Evolutionary conservation across 1,284 basidiomycete species (phyloP), one percentile per base, ranked within the genome.

Genomic region (Austroboletus novae-zelandiae): DNA sequence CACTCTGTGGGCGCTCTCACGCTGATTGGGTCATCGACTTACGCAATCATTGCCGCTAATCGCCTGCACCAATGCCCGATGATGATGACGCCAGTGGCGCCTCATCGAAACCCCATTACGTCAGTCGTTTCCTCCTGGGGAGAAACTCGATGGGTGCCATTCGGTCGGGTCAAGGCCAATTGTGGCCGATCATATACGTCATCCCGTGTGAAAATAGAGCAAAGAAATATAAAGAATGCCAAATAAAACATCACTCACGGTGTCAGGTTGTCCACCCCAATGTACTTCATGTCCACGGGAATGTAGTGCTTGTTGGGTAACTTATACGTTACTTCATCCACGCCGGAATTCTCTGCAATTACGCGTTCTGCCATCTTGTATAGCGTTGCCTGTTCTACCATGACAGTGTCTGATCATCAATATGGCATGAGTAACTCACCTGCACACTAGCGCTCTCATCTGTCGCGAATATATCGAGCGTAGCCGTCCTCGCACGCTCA

Each of bases 301-400:
- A 96, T 81, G 68, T 23, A 96, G 67, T 96, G 94, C 73, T 94
- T 95, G 80, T 98, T 98, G 9, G 95, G 95, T 27, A 97, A 76
- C 44, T 75, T 73, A 71, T 95, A 97, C 27, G 78, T 23, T 23
- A 23, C 86, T 9, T 71, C 71, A 42, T 77, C 65, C 18, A 97
- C 77, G 4, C 75, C 75, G 20, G 67, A 66, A 65, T 92, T 89
- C 64, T 86, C 80, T 7, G 69, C 69, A 29, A 96, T 72, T 54
- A 97, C 78, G 7, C 77, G 76, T 58, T 89, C 80, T 1, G 80
- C 89, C 83, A 97, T 97, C 70, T 89, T 90, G 80, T 88, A 97
- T 51, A 95, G 75, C 41, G 93, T 96, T 13, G 94, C 93, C 86
- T 93, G 61, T 47, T 5, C 15, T 23, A 9, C 36, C 30, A 14